phyloP scores from a whole-genome alignment of 1,284 basidiomycete genomes.

The Ustilago lituana region DNA sequence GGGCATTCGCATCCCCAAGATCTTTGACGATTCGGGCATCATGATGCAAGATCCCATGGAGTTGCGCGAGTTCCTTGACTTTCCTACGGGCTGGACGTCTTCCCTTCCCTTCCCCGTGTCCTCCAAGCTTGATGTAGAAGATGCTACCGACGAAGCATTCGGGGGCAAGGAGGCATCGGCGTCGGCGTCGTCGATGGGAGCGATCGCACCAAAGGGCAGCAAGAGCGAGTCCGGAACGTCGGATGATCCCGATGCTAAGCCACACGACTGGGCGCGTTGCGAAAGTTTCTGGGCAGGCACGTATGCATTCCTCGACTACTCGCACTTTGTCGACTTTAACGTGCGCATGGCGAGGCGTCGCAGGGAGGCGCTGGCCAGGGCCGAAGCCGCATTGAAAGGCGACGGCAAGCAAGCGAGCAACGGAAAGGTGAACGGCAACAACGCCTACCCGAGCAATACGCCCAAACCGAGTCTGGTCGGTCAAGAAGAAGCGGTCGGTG shows the following conservation, averaged over 20 bases:
- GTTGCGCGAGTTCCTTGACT: conserved; percentile 30
- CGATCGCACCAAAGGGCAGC: conserved; percentile 1
- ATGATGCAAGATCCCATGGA: conserved; percentile 37
- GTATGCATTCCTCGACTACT: conserved; percentile 50
- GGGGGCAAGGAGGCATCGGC: background rate
- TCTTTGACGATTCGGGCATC: conserved; percentile 20
- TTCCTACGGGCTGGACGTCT: conserved; percentile 38
- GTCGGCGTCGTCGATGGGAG: no score
- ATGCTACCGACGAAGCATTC: background rate
- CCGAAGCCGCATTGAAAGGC: background rate
- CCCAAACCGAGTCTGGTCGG: conserved; percentile 30
- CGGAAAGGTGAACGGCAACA: background rate
- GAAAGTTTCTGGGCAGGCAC: conserved; percentile 52
- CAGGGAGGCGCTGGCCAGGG: conserved; percentile 4
- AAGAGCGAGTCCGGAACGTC: background rate
- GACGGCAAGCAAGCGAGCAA: conserved; percentile 3
- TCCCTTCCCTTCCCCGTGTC: conserved; percentile 18
- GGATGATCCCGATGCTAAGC: conserved; percentile 24
- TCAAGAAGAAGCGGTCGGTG: conserved; percentile 50
- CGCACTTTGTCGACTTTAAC: conserved; percentile 47
- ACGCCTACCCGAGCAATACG: background rate
- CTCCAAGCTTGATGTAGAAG: conserved; percentile 5
- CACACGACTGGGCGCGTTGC: conserved; percentile 53
- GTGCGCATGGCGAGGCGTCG: conserved; percentile 27
- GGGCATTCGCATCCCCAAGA: conserved; percentile 47